These are phyloP conservation scores for Scedosporium minutisporum DNA, from an alignment of 2,329 filamentous ascomycete species.

Conservation along the genomic window DNA sequence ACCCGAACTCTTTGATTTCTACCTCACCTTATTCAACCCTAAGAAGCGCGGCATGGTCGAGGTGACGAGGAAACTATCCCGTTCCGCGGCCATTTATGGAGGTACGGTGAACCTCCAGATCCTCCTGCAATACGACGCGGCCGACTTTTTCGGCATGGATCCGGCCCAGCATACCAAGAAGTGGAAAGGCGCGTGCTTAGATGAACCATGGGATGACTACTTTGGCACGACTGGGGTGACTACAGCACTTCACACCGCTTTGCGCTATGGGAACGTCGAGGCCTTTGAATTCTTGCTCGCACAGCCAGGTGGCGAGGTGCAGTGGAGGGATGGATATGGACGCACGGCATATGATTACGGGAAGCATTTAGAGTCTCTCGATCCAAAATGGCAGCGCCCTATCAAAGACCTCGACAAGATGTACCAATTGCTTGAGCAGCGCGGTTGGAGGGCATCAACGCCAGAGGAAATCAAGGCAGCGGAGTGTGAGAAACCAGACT, in stretches of 20 bases:
- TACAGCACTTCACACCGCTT: background rate
- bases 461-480: background rate
- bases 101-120: background rate
- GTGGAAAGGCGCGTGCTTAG: background rate
- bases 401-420: background rate
- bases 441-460: background rate
- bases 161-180: background rate
- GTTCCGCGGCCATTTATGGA: background rate
- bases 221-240: background rate
- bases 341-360: background rate
- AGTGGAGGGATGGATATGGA: background rate
- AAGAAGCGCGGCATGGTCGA: background rate
- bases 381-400: background rate
- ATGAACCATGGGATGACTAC: background rate
- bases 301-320: background rate
- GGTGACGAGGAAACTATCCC: background rate
- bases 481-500: background rate
- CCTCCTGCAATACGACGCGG: background rate
- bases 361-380: background rate
- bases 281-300: background rate
- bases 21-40: background rate
- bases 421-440: background rate
- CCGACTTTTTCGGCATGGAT: background rate
- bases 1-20: background rate
- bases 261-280: background rate